Base-by-base conservation (phyloP, 2,329 filamentous ascomycete species). In the Scolecobasidium constrictum region DNA sequence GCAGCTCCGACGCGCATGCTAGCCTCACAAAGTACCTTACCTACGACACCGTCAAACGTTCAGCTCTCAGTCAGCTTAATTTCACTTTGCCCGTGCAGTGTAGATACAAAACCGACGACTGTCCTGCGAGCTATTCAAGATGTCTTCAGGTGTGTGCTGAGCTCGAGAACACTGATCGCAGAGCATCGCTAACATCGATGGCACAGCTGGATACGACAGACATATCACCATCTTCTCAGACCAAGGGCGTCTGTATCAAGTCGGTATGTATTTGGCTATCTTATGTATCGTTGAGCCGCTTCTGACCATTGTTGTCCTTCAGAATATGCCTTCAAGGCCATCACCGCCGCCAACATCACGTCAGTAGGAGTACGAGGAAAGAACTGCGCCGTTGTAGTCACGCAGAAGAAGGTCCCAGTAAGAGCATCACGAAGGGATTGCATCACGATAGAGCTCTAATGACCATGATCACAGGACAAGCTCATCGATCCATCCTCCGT, bases 291-390 rank as follows among this genome's bases (percentile, higher is more conserved):
- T 11, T 11, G 15, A 37, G 28, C 4, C 20, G 38, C 31, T 23
- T 39, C 40, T 20, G 17, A 21, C 35, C n/a, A n/a, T n/a, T n/a
- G n/a, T n/a, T n/a, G n/a, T n/a, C 7, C 35, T 13, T 55, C 62
- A 96, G 92, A 98, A 76, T 98, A 98, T 90, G 92, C 92, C 56
- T 98, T 98, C 81, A 98, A 98, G 73, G 92, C 92, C 46, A 98
- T 98, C 68, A 98, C 92, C 54, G 90, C 92, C 48, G 92, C 92
- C 54, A 96, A 96, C 68, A 96, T 98, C 71, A 98, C 94, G 74
- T 92, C 92, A 48, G 78, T 98, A 64, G 92, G 92, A 55, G 79
- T 98, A 53, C 78, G 87, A 61, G 92, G 92, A 66, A 98, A 98
- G 75, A 78, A 92, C 69, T 96, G 90, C 59, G 92, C 92, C 23